Percentiles rank a stretch among this genome's conserved stretches.
Conservation (phyloP, 371 early-diverging fungal genomes). For the Lichtheimia ornata region DNA sequence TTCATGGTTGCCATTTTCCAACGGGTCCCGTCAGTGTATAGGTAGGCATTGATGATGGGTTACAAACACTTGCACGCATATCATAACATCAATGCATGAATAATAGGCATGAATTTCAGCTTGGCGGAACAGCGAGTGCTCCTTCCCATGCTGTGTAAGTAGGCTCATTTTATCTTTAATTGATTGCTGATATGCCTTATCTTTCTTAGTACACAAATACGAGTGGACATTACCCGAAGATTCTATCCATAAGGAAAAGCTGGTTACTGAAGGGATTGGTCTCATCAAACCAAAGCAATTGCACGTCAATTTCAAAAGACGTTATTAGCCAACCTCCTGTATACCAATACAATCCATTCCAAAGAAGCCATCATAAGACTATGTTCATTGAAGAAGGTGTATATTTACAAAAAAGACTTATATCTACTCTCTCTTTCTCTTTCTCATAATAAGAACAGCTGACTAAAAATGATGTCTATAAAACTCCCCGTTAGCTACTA, state of each 20-base stretch:
- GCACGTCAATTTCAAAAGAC: constrained; percentile 17
- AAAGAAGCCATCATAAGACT: too few relatives aligned
- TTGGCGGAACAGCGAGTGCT: constrained; percentile 54
- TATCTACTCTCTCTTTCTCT: too few relatives aligned
- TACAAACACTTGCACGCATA: too few relatives aligned
- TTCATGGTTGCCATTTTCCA: constrained; percentile 56
- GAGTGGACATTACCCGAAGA: constrained; percentile 18
- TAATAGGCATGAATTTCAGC: constrained; percentile 47
- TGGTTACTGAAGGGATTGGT: constrained; percentile 8
- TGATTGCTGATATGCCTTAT: too few relatives aligned
- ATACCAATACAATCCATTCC: too few relatives aligned
- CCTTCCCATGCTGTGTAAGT: constrained; percentile 49
- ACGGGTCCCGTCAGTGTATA: constrained; percentile 57
- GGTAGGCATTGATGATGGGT: constrained; percentile 17
- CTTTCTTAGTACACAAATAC: constrained; percentile 17
- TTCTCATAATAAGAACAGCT: too few relatives aligned
- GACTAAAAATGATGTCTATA: too few relatives aligned
- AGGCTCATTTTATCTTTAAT: neutral
- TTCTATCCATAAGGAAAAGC: constrained; percentile 25
- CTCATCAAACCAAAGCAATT: constrained; percentile 14
- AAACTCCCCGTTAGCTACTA: too few relatives aligned
- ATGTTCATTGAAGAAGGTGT: too few relatives aligned
- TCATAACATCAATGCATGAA: too few relatives aligned
- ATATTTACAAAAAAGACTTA: too few relatives aligned
- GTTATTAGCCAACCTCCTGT: constrained; percentile 17